A percentile compares a stretch with the other conserved stretches of the same genome.
phyloP scores from a whole-genome alignment of 2,329 filamentous ascomycete genomes.

The Cladorrhinum sp. region DNA sequence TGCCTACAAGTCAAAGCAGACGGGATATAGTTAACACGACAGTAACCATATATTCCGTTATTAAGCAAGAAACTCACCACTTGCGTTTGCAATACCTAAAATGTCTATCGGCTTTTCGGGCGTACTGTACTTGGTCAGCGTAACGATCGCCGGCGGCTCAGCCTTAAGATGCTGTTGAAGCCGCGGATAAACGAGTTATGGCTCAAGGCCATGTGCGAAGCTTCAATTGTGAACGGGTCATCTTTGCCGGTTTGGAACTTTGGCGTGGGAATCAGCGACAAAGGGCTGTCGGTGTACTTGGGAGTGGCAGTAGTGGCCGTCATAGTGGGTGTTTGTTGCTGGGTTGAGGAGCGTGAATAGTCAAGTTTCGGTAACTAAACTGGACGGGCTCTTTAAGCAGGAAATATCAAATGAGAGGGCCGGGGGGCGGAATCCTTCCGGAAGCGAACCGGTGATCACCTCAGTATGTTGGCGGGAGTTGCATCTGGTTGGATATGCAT shows the following conservation, averaged over 20 bases:
- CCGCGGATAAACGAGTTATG: conserved; percentile 14
- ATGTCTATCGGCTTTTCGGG: conserved; percentile 9
- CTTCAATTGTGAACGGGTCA: conserved; percentile 8
- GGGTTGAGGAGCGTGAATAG: no score
- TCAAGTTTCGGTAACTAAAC: no score
- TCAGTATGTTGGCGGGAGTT: no score
- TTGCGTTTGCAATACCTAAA: conserved; percentile 5
- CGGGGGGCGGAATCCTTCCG: no score
- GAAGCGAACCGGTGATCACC: no score
- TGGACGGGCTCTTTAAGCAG: no score
- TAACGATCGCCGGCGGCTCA: conserved; percentile 8
- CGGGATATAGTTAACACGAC: no score
- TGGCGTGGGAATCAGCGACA: conserved; percentile 10
- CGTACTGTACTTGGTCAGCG: conserved; percentile 4
- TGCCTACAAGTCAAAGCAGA: conserved; percentile 4
- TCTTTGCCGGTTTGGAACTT: conserved; percentile 2
- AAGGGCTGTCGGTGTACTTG: conserved; percentile 10
- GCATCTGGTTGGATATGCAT: no score
- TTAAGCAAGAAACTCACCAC: not conserved
- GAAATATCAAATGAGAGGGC: no score
- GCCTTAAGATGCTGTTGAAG: conserved; percentile 15
- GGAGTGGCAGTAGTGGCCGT: not conserved
- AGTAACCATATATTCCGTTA: no score
- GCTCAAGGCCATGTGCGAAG: conserved; percentile 14
- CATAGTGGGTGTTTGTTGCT: no score